These are phyloP conservation scores for Apiotrichum sp. DNA, from an alignment of 1,284 basidiomycete species.

Conservation along the genomic window DNA sequence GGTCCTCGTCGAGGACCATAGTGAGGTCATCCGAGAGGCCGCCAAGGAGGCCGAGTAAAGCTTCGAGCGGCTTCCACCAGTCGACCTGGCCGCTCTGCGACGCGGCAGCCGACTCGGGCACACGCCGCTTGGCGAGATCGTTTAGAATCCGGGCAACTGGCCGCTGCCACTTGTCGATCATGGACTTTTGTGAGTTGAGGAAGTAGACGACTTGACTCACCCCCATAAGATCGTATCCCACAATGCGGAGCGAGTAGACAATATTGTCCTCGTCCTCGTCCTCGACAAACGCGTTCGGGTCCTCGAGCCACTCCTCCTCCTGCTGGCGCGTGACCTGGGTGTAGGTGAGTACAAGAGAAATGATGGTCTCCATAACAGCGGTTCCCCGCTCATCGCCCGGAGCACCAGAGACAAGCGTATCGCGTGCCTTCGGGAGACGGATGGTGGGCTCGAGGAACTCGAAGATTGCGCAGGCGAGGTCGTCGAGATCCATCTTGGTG, in stretches of 20 bases:
- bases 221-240: conserved; percentile 73
- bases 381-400: conserved; percentile 46
- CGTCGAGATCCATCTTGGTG: conserved; percentile 56
- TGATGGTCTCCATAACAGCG: conserved; percentile 51
- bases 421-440: conserved; percentile 37
- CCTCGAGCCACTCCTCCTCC: conserved; percentile 85
- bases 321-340: conserved; percentile 72
- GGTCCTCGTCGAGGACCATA: conserved; percentile 69
- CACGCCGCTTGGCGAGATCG: conserved; percentile 52
- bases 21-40: conserved; percentile 71
- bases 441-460: conserved; percentile 70
- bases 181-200: conserved; percentile 50
- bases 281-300: conserved; percentile 85
- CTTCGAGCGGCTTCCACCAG: conserved; percentile 80
- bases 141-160: conserved; percentile 59
- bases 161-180: conserved; percentile 63
- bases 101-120: conserved; percentile 32
- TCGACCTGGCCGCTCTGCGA: conserved; percentile 33
- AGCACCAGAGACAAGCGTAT: conserved; percentile 14
- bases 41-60: conserved; percentile 74
- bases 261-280: conserved; percentile 91
- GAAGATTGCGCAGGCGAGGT: conserved; percentile 68
- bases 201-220: conserved; percentile 49
- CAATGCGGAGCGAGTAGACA: conserved; percentile 71
- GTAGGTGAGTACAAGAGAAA: conserved; percentile 63